These are phyloP conservation scores for Vigna nakashimae DNA, from an alignment of 306 rosid genomes.

Conservation along the genomic window DNA sequence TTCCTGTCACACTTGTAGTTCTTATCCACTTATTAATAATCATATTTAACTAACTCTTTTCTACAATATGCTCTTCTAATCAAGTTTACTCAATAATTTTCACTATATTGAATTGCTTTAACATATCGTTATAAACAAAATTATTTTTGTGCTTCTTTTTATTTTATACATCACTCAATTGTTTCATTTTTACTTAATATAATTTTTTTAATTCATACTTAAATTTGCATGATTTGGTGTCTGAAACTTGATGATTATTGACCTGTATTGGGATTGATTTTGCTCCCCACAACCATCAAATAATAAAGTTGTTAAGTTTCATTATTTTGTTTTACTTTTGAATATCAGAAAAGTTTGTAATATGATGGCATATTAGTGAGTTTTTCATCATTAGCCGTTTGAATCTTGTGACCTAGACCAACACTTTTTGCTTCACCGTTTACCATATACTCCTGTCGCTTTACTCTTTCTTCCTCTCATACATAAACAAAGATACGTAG, in stretches of 20 bases:
- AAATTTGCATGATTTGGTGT: constrained; percentile 57
- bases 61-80: neutral
- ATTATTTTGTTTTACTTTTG: constrained; percentile 78
- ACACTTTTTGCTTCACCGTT: constrained; percentile 53
- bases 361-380: constrained; percentile 85
- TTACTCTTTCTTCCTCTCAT: no score
- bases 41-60: neutral
- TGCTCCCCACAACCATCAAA: constrained; percentile 89
- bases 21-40: constrained; percentile 17
- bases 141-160: no score
- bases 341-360: constrained; percentile 67
- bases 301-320: constrained; percentile 64
- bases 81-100: neutral
- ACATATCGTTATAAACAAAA: no score
- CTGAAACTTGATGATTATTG: constrained; percentile 71
- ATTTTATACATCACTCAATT: no score
- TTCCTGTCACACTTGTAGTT: neutral
- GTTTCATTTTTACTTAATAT: no score
- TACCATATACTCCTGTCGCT: neutral
- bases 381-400: constrained; percentile 81
- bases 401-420: constrained; percentile 59
- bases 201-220: no score
- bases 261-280: constrained; percentile 76
- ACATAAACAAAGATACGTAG: no score
- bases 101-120: no score